A percentile compares a stretch with the other conserved stretches of the same genome.
These are phyloP conservation scores for Didymella lethalis DNA, from an alignment of 2,329 filamentous ascomycete genomes.

Conservation along the genomic window DNA sequence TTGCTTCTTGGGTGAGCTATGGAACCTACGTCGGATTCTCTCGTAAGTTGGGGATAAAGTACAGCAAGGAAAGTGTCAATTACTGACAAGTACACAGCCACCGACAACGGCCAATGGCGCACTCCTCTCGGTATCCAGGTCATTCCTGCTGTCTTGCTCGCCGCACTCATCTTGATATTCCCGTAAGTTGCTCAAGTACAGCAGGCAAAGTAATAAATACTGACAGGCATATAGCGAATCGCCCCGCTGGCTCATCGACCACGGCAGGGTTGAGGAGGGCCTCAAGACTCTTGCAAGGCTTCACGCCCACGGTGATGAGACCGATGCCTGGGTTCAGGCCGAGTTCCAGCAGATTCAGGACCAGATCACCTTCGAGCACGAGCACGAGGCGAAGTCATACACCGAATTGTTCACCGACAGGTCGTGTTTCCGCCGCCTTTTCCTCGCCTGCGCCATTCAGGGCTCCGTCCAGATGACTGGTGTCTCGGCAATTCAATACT, in stretches of 20 bases:
- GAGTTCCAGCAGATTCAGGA: constrained; percentile 77
- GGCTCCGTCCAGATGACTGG: constrained; percentile 80
- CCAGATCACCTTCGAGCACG: constrained; percentile 70
- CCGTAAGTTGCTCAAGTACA: constrained; percentile 60
- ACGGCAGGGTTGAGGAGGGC: constrained; percentile 70
- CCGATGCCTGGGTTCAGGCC: constrained; percentile 74
- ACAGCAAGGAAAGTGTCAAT: no score
- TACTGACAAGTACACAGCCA: constrained; percentile 51
- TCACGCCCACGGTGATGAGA: constrained; percentile 71
- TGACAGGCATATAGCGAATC: constrained; percentile 27
- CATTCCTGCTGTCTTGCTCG: constrained; percentile 70
- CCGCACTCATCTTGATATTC: constrained; percentile 73
- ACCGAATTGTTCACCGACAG: constrained; percentile 70
- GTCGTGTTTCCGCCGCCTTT: constrained; percentile 74
- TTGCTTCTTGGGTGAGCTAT: constrained; percentile 77
- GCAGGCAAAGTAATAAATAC: no score
- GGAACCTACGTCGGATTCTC: constrained; percentile 56
- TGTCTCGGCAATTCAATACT: constrained; percentile 71
- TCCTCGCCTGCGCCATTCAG: constrained; percentile 74
- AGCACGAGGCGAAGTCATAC: constrained; percentile 74
- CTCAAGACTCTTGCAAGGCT: constrained; percentile 72
- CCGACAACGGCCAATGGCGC: constrained; percentile 65
- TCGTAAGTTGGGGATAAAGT: no score
- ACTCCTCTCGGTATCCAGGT: constrained; percentile 74
- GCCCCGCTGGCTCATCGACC: constrained; percentile 75